phyloP scores from a whole-genome alignment of 805 yeast genomes.

The Schizosaccharomyces cryophilus region DNA sequence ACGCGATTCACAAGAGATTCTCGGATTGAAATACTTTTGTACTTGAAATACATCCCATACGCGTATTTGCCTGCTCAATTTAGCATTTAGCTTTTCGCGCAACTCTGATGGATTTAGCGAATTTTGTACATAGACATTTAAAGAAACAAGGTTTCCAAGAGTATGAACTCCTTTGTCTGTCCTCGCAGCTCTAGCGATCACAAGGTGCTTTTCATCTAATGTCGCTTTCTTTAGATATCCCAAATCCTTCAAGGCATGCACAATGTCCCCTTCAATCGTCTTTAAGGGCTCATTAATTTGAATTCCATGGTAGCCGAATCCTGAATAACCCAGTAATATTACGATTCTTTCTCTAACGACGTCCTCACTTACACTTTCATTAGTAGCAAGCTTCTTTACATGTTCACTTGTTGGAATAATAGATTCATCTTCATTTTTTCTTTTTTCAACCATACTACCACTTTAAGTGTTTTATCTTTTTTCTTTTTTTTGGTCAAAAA shows the following conservation, averaged over 20 bases:
- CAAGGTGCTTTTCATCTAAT: conserved; percentile 56
- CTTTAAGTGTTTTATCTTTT: too few relatives aligned
- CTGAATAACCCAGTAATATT: conserved; percentile 76
- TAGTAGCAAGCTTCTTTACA: not conserved
- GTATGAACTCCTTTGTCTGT: conserved; percentile 98
- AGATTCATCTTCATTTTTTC: not conserved
- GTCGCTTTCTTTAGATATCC: conserved; percentile 77
- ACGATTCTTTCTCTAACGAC: conserved; percentile 36
- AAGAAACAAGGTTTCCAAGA: conserved; percentile 78
- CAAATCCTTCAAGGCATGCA: conserved; percentile 55
- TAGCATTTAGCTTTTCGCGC: conserved; percentile 42
- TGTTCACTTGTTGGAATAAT: not conserved
- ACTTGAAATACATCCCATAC: conserved; percentile 83
- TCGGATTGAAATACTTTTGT: conserved; percentile 77
- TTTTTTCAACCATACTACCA: not conserved
- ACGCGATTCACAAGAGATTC: conserved; percentile 88
- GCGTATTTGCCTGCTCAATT: conserved; percentile 64
- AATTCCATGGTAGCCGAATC: conserved; percentile 92
- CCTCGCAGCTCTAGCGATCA: conserved; percentile 34
- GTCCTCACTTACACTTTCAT: not conserved
- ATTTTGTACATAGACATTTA: conserved; percentile 59
- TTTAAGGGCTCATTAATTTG: conserved; percentile 69
- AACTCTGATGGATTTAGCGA: conserved; percentile 20
- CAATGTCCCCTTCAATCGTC: conserved; percentile 77
- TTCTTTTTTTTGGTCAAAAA: too few relatives aligned